Conservation (phyloP, 441 rosid genomes). For the Pelargonium cotyledonis region DNA sequence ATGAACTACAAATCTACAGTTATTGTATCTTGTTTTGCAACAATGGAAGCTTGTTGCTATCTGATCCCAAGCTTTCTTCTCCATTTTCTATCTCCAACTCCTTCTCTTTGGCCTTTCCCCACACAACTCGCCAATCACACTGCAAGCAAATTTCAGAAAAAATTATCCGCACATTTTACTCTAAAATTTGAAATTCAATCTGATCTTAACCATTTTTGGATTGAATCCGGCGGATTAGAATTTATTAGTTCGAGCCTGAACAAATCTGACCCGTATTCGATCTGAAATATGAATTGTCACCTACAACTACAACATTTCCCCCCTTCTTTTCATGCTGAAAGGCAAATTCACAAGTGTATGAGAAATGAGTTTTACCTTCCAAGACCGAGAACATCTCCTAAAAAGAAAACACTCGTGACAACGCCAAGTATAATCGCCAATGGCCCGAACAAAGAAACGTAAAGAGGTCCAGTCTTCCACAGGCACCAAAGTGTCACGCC, state of each 20-base stretch:
- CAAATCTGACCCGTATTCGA: no score
- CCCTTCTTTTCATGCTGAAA: no score
- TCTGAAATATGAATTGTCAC: no score
- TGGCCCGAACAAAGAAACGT: constrained; percentile 64
- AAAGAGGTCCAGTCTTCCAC: constrained; percentile 50
- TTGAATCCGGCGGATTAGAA: no score
- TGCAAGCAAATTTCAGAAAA: constrained; percentile 11
- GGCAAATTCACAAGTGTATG: no score
- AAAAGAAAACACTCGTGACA: constrained; percentile 34
- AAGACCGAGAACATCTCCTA: constrained; percentile 42
- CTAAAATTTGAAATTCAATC: background rate
- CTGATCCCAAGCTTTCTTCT: background rate
- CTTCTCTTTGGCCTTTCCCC: constrained; percentile 26
- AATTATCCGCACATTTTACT: background rate
- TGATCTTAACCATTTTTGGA: background rate
- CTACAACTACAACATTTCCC: no score
- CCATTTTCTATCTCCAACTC: background rate
- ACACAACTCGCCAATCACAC: constrained; percentile 25
- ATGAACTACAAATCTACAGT: no score
- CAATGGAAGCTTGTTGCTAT: background rate
- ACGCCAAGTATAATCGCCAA: constrained; percentile 45
- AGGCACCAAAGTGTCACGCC: constrained; percentile 34
- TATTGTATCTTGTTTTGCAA: background rate
- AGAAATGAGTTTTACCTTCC: constrained; percentile 34
- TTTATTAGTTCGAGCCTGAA: no score